These are phyloP conservation scores for Cyclotella baltica DNA, from an alignment of 108 stramenopile species.

Conservation along the genomic window DNA sequence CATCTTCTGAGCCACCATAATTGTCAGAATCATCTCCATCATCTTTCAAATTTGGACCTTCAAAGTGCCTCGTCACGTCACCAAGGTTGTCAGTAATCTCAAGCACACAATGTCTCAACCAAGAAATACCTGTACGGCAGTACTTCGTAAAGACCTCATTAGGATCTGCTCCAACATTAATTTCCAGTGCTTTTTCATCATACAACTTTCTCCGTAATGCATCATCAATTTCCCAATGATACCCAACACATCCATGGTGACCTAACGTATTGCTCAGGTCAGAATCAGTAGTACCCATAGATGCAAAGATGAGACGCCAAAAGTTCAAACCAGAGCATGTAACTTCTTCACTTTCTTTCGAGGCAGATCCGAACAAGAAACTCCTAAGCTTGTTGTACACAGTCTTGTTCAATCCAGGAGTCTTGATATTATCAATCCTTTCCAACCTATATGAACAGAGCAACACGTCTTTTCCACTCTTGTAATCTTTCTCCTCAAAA, in stretches of 20 bases:
- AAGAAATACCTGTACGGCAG: constrained; percentile 11
- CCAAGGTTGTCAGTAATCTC: constrained; percentile 18
- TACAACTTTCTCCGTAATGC: constrained; percentile 17
- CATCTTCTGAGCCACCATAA: background rate
- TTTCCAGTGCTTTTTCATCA: constrained; percentile 8
- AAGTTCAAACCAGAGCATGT: constrained; percentile 26
- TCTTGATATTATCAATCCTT: constrained; percentile 21
- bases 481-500: constrained; percentile 12
- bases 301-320: constrained; percentile 25
- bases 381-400: constrained; percentile 10
- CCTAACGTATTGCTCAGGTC: background rate
- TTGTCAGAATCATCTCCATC: background rate
- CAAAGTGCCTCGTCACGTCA: constrained; percentile 22
- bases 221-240: constrained; percentile 3
- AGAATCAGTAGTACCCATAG: constrained; percentile 29
- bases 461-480: background rate
- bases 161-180: background rate
- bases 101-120: constrained; percentile 21
- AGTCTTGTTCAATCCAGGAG: constrained; percentile 30
- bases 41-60: background rate
- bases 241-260: background rate
- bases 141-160: constrained; percentile 17
- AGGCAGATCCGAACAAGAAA: constrained; percentile 22
- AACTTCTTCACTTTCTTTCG: constrained; percentile 13
- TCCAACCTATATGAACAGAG: constrained; percentile 19